These are phyloP conservation scores for Onygenales sp. DNA, from an alignment of 2,329 filamentous ascomycete species.

Conservation along the genomic window DNA sequence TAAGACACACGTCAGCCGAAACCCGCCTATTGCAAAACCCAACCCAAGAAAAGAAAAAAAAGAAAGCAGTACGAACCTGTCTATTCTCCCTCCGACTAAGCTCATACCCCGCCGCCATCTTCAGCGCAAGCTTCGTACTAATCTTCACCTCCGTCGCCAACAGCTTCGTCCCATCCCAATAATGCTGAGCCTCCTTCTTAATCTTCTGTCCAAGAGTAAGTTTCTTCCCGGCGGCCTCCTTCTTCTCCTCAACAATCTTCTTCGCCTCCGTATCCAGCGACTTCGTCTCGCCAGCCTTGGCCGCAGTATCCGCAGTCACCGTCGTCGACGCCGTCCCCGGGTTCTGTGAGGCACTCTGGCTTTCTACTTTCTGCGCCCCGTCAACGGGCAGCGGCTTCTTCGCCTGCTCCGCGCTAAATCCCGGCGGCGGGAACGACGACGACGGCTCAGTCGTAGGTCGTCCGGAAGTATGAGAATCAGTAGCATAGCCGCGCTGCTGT, in stretches of 20 bases:
- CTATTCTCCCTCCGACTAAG: constrained; percentile 86
- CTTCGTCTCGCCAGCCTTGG: constrained; percentile 19
- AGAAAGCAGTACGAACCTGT: constrained; percentile 44
- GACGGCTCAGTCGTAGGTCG: constrained; percentile 25
- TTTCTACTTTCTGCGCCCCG: constrained; percentile 1
- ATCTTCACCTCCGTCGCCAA: constrained; percentile 87
- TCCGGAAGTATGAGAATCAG: constrained; percentile 47
- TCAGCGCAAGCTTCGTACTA: constrained; percentile 79
- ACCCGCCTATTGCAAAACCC: background rate
- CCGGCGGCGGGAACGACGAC: constrained; percentile 61
- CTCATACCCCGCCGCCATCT: constrained; percentile 98
- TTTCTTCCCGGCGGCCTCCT: constrained; percentile 62
- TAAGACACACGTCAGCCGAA: constrained; percentile 5
- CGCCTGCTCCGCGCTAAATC: constrained; percentile 82
- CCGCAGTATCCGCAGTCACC: constrained; percentile 21
- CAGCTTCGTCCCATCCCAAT: constrained; percentile 97
- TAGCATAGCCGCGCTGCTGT: constrained; percentile 41
- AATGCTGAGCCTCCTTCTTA: constrained; percentile 87
- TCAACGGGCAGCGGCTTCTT: constrained; percentile 62
- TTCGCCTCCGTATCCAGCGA: constrained; percentile 31
- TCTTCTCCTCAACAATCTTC: constrained; percentile 52
- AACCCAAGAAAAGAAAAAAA: background rate
- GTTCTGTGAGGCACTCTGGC: background rate
- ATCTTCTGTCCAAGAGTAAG: constrained; percentile 83
- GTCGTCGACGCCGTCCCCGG: constrained; percentile 13